Base-by-base conservation (phyloP, 2,329 filamentous ascomycete species). In the Myotisia sp. region DNA sequence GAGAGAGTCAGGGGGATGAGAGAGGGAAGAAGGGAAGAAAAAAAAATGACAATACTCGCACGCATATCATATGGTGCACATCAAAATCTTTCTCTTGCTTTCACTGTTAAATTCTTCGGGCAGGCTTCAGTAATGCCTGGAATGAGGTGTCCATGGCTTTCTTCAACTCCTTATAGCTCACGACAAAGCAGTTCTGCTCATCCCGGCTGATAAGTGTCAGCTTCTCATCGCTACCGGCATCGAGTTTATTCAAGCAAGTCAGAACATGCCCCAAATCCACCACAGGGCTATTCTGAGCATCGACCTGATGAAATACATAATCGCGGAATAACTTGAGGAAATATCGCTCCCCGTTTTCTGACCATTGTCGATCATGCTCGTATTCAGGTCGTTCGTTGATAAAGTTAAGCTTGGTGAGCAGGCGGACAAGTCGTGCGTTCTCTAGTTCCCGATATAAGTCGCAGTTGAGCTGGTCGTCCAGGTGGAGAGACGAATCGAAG, bases 281-380 rank as follows among this genome's bases (percentile, higher is more conserved):
- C 1, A 86, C 78, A 0, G 90, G 80, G 34, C 81, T 79, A 9
- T 84, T 85, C 37, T 83, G 75, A 19, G 73, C 70, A 53, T 95
- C 85, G 8, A 94, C 85, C 50, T 92, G 86, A 55, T 98, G 90
- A 60, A 95, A 98, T 26, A 94, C 83, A 48, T 92, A 95, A 58
- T 98, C 90, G 32, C 90, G 74, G 65, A 95, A 95, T 6, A 98
- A 70, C 59, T 93, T 94, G 43, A 98, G 67, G 52, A 83, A 80
- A 54, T 93, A 95, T 18, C 86, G 74, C 48, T 93, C 84, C 17
- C 87, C 87, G 30, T 81, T 90, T 55, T 95, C 87, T 3, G 84
- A 82, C 87, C 90, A 98, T 31, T 72, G 67, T 0, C 69, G 63
- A 41, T 86, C 79, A 26, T 76, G 74, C 34, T 83, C 80, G 41